A percentile compares a stretch with the other conserved stretches of the same genome.
These are phyloP conservation scores for Dalbergia cochinchinensis DNA, from an alignment of 306 rosid species.

Conservation along the genomic window DNA sequence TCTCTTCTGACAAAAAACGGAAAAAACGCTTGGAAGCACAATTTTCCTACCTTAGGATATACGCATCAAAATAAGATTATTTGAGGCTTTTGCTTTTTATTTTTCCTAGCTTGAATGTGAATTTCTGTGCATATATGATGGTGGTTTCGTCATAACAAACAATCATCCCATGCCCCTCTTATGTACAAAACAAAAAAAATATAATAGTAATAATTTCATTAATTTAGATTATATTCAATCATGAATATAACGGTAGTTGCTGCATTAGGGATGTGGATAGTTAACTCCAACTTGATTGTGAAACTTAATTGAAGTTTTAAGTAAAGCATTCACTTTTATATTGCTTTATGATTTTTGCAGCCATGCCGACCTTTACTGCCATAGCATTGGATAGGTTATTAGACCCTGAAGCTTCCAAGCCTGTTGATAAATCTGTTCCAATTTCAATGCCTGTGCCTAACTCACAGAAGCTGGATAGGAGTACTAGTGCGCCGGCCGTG, in stretches of 20 bases:
- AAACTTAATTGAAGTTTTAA: background rate
- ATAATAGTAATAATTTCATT: background rate
- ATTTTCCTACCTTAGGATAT: background rate
- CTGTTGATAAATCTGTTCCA: slow-evolving; percentile 67
- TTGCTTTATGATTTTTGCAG: slow-evolving; percentile 59
- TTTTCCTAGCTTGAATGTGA: background rate
- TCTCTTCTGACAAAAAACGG: background rate
- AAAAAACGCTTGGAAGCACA: background rate
- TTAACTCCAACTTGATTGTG: slow-evolving; percentile 25
- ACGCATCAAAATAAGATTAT: background rate
- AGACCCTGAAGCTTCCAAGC: slow-evolving; percentile 78
- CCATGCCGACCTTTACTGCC: slow-evolving; percentile 84
- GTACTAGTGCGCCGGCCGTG: slow-evolving; percentile 50
- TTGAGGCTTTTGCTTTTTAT: background rate
- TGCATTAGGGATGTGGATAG: slow-evolving; percentile 26
- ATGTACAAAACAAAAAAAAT: background rate
- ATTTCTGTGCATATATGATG: background rate
- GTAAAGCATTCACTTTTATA: slow-evolving; percentile 11
- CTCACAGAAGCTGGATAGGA: slow-evolving; percentile 63
- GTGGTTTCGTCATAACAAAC: background rate
- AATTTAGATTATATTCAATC: background rate
- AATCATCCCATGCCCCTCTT: background rate
- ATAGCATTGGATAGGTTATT: slow-evolving; percentile 88
- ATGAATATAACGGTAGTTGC: background rate
- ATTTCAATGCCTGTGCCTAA: slow-evolving; percentile 65